Percentiles rank a stretch among this genome's conserved stretches.
Conservation (phyloP, 2,329 filamentous ascomycete genomes). For the Nemania sp. region DNA sequence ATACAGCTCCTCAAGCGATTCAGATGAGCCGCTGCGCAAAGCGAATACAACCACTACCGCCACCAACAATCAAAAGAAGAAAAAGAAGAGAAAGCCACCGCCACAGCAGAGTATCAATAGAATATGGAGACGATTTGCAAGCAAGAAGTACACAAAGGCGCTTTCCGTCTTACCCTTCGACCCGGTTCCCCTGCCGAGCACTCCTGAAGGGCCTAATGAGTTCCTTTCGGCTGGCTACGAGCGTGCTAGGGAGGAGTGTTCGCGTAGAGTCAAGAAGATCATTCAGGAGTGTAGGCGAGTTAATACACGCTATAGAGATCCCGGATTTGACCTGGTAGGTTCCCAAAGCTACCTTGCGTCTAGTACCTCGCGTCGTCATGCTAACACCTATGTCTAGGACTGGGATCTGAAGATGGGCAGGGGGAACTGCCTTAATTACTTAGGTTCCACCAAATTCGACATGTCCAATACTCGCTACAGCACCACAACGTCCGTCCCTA, state of each 20-base stretch:
- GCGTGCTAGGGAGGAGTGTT: constrained; percentile 72
- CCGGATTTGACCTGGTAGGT: constrained; percentile 69
- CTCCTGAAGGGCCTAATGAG: constrained; percentile 67
- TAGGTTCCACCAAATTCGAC: constrained; percentile 65
- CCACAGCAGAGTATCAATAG: constrained; percentile 75
- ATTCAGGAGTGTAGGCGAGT: constrained; percentile 75
- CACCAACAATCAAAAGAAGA: constrained; percentile 64
- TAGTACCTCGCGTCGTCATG: constrained; percentile 42
- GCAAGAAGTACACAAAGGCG: constrained; percentile 73
- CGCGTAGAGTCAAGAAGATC: constrained; percentile 70
- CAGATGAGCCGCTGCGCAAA: constrained; percentile 57
- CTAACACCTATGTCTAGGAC: constrained; percentile 59
- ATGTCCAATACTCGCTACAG: constrained; percentile 59
- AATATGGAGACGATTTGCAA: constrained; percentile 73
- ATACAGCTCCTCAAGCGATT: constrained; percentile 64
- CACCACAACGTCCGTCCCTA: constrained; percentile 68
- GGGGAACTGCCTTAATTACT: constrained; percentile 66
- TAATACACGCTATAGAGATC: constrained; percentile 83
- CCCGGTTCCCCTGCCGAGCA: constrained; percentile 64
- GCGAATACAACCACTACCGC: constrained; percentile 47
- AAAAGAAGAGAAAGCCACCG: constrained; percentile 67
- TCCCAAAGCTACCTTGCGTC: constrained; percentile 16
- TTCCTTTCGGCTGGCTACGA: constrained; percentile 71
- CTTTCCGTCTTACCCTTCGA: constrained; percentile 74
- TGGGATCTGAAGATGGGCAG: constrained; percentile 76